Percentiles rank a stretch among this genome's conserved stretches.
These are phyloP conservation scores for Verticillium zaregamsianum DNA, from an alignment of 2,329 filamentous ascomycete genomes.

Conservation along the genomic window DNA sequence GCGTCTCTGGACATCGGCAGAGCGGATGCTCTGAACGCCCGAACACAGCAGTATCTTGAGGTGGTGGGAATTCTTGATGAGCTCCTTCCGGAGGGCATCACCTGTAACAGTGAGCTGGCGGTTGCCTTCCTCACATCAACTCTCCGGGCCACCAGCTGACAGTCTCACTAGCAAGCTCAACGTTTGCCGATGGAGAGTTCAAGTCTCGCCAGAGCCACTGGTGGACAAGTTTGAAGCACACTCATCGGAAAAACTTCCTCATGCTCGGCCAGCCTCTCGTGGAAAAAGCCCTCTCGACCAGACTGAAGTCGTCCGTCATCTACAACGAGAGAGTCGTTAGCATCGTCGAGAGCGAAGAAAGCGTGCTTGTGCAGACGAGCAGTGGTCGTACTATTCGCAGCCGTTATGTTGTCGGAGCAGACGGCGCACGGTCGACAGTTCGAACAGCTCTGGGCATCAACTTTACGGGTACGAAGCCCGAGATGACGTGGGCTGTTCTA, in stretches of 20 bases:
- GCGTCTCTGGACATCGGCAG: conserved; percentile 35
- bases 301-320: conserved; percentile 26
- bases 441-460: conserved; percentile 32
- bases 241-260: conserved; percentile 42
- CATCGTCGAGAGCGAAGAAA: conserved; percentile 20
- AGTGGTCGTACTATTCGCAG: conserved; percentile 26
- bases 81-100: conserved; percentile 36
- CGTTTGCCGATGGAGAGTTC: conserved; percentile 40
- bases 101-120: conserved; percentile 40
- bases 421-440: conserved; percentile 46
- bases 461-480: conserved; percentile 42
- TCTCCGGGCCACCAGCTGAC: background rate
- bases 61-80: conserved; percentile 37
- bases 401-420: conserved; percentile 45
- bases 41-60: conserved; percentile 44
- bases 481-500: conserved; percentile 45
- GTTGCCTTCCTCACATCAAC: background rate
- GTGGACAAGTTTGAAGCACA: conserved; percentile 41
- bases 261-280: conserved; percentile 46
- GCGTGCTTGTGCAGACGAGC: conserved; percentile 22
- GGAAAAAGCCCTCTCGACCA: conserved; percentile 31
- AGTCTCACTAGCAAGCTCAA: conserved; percentile 35
- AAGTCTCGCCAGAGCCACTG: conserved; percentile 42
- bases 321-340: conserved; percentile 32
- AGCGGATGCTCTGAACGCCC: conserved; percentile 44